Conservation (phyloP, 2,329 filamentous ascomycete genomes). For the Eutypella sp. region DNA sequence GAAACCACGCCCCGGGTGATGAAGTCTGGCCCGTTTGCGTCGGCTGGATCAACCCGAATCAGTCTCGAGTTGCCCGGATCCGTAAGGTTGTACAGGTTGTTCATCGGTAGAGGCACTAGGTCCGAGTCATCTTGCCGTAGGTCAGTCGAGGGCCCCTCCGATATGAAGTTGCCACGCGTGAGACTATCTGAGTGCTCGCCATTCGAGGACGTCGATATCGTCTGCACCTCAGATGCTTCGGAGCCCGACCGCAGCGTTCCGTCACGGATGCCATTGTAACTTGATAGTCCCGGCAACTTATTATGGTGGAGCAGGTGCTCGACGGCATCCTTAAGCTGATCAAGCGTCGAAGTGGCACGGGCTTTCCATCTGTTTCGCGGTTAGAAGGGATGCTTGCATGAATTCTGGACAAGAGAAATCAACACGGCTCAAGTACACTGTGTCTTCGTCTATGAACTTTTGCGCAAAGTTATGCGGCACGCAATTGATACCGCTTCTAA, state of each 20-base stretch:
- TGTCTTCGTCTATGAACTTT: slow-evolving; percentile 14
- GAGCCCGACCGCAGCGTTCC: background rate
- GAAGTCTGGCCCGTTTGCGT: slow-evolving; percentile 12
- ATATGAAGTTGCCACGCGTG: slow-evolving; percentile 5
- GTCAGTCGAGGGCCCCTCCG: slow-evolving; percentile 12
- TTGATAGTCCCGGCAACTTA: slow-evolving; percentile 6
- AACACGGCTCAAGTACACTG: slow-evolving; percentile 10
- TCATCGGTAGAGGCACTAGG: slow-evolving; percentile 11
- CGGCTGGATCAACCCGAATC: slow-evolving; percentile 13
- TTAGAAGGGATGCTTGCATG: too few species aligned
- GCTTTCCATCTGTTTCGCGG: slow-evolving; percentile 11
- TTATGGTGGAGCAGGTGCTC: slow-evolving; percentile 9
- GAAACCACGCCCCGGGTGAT: slow-evolving; percentile 14
- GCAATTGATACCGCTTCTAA: slow-evolving; percentile 11
- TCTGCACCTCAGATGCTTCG: too few species aligned
- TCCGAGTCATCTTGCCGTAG: slow-evolving; percentile 11
- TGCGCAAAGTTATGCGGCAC: slow-evolving; percentile 13
- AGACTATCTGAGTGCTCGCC: background rate
- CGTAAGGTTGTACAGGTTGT: slow-evolving; percentile 13
- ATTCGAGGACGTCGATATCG: background rate
- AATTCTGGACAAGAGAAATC: too few species aligned
- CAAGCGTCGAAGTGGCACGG: slow-evolving; percentile 7
- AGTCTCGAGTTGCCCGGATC: slow-evolving; percentile 12
- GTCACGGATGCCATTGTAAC: background rate
- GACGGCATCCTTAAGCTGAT: slow-evolving; percentile 11